Evolutionary conservation across 495 filamentous ascomycete species (phyloP).

Genomic region (Xylaria flabelliformis): DNA sequence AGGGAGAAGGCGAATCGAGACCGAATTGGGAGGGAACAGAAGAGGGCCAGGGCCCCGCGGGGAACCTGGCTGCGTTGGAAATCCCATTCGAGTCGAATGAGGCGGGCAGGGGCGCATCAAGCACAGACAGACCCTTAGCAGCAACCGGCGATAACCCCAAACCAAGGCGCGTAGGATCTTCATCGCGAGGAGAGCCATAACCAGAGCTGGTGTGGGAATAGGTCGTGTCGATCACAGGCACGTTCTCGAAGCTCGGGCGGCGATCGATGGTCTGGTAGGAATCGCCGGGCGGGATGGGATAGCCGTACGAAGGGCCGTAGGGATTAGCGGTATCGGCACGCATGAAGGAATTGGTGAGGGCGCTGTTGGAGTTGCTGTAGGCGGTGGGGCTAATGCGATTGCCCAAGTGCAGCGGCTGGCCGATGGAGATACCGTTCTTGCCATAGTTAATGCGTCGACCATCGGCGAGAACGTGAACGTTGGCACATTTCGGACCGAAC

Average conservation of each 20-base stretch:
- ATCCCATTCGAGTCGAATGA: conserved; percentile 98
- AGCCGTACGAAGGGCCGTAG: conserved; percentile 46
- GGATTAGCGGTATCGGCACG: conserved; percentile 65
- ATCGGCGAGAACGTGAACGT: conserved; percentile 93
- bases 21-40: conserved; percentile 94
- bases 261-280: conserved; percentile 53
- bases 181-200: conserved; percentile 88
- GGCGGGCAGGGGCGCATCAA: conserved; percentile 91
- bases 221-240: conserved; percentile 82
- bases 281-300: conserved; percentile 43
- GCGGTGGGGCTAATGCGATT: conserved; percentile 71
- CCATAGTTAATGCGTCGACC: conserved; percentile 85
- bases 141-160: conserved; percentile 77
- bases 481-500: conserved; percentile 95
- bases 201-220: conserved; percentile 76
- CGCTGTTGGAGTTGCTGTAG: conserved; percentile 67
- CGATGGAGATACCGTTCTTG: conserved; percentile 60
- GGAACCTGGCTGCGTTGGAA: conserved; percentile 80
- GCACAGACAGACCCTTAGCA: conserved; percentile 73
- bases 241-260: conserved; percentile 57
- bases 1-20: conserved; percentile 85
- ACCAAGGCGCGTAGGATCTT: conserved; percentile 62
- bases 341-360: conserved; percentile 82
- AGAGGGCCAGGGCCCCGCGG: conserved; percentile 79
- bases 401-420: conserved; percentile 65